Evolutionary conservation across 768 basidiomycete species (phyloP).

Genomic region (Suillus americanus): DNA sequence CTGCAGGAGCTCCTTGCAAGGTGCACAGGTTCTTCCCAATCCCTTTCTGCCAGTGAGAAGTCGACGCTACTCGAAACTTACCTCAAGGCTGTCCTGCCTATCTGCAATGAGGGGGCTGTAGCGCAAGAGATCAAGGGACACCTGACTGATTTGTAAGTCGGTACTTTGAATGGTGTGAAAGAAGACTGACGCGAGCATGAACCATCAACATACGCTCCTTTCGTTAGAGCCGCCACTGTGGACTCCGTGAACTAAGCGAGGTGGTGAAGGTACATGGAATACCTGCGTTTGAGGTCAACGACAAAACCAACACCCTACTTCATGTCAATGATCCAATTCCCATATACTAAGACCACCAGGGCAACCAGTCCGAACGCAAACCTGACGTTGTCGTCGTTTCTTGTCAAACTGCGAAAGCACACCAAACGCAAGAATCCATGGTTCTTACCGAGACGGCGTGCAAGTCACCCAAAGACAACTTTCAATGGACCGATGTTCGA

Average conservation of each 20-base stretch:
- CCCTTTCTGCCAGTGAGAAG: not conserved
- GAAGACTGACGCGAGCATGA: not conserved
- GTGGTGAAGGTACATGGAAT: not conserved
- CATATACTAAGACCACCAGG: not conserved
- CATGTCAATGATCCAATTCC: not conserved
- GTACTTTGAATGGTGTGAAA: not conserved
- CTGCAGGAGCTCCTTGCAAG: not conserved
- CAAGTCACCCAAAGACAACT: not conserved
- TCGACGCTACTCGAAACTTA: not conserved
- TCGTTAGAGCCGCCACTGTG: not conserved
- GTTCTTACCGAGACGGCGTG: not conserved
- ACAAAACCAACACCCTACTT: not conserved
- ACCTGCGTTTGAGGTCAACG: not conserved
- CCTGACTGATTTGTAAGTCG: not conserved
- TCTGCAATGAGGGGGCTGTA: not conserved
- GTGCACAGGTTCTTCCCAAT: not conserved
- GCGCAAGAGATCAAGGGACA: not conserved
- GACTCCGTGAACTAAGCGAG: not conserved
- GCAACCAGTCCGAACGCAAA: not conserved
- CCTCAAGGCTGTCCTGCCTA: not conserved
- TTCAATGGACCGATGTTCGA: not conserved
- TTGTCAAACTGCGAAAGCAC: not conserved
- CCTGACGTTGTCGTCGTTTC: not conserved
- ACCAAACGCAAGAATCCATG: too few species aligned
- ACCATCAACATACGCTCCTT: not conserved